phyloP scores from a whole-genome alignment of 805 yeast species.

The Suhomyces prunicola region DNA sequence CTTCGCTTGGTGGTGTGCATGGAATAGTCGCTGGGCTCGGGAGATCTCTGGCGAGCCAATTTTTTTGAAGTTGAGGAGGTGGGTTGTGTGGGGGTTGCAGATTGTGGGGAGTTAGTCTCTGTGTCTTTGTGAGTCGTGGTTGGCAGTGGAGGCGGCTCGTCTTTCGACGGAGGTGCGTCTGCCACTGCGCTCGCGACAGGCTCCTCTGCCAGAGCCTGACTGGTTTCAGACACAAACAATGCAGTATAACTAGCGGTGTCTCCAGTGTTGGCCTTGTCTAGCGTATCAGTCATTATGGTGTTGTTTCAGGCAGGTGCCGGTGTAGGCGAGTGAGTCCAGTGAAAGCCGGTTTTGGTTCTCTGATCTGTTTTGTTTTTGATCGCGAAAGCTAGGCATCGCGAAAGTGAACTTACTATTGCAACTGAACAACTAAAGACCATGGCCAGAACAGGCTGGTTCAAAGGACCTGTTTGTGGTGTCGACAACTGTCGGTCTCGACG shows the following conservation, averaged over 20 bases:
- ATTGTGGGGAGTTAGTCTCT: not conserved
- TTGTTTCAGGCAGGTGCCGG: not conserved
- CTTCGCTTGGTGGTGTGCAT: conserved; percentile 2
- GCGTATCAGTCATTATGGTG: not conserved
- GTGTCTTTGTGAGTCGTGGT: not conserved
- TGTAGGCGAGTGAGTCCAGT: too few relatives aligned
- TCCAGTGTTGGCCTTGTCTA: not conserved
- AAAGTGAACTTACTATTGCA: not conserved
- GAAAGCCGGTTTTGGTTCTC: not conserved
- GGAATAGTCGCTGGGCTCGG: not conserved
- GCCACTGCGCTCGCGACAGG: not conserved
- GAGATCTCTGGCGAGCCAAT: not conserved
- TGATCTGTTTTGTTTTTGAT: not conserved
- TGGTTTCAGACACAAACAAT: not conserved
- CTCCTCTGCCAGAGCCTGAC: not conserved
- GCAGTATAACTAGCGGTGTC: not conserved
- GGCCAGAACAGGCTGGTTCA: conserved; percentile 39
- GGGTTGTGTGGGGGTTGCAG: not conserved
- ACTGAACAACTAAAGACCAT: not conserved
- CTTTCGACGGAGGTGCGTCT: not conserved
- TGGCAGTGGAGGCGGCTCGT: not conserved
- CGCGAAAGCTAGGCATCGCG: not conserved
- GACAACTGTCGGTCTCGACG: conserved; percentile 82
- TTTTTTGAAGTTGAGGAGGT: not conserved
- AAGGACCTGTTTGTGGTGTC: conserved; percentile 85